Conservation (phyloP, 352 stramenopile genomes). For the Pythium biforme region DNA sequence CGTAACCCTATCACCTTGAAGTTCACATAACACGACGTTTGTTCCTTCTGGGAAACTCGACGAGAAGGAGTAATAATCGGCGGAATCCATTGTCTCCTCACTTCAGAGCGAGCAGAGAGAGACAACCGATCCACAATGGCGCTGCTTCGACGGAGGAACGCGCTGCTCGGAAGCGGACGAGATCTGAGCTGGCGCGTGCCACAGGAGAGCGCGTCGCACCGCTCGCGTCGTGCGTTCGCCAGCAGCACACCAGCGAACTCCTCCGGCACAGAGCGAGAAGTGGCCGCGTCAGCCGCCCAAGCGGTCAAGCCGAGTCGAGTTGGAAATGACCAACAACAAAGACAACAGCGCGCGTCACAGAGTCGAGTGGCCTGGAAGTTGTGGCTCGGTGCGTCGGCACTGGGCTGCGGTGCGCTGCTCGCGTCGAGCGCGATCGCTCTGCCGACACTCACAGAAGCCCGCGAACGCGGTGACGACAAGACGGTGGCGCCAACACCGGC, state of each 20-base stretch:
- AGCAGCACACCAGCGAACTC: not conserved
- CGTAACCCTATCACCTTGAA: slow-evolving; percentile 28
- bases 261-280: not conserved
- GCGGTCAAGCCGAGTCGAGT: not conserved
- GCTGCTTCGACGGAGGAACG: slow-evolving; percentile 24
- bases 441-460: not conserved
- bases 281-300: not conserved
- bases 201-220: slow-evolving; percentile 17
- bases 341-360: not conserved
- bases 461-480: not conserved
- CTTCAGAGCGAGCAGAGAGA: not conserved
- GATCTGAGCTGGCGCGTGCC: slow-evolving; percentile 16
- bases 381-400: slow-evolving; percentile 20
- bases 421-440: not conserved
- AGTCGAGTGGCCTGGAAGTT: slow-evolving; percentile 3
- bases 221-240: slow-evolving; percentile 19
- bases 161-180: slow-evolving; percentile 4
- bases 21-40: slow-evolving; percentile 22
- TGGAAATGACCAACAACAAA: not conserved
- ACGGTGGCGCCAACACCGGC: not conserved
- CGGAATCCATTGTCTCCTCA: slow-evolving; percentile 2
- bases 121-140: slow-evolving; percentile 11
- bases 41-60: slow-evolving; percentile 21
- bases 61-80: slow-evolving; percentile 10
- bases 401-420: slow-evolving; percentile 24